Conservation (phyloP, 2,329 filamentous ascomycete species). For the Hansfordia pulvinata region DNA sequence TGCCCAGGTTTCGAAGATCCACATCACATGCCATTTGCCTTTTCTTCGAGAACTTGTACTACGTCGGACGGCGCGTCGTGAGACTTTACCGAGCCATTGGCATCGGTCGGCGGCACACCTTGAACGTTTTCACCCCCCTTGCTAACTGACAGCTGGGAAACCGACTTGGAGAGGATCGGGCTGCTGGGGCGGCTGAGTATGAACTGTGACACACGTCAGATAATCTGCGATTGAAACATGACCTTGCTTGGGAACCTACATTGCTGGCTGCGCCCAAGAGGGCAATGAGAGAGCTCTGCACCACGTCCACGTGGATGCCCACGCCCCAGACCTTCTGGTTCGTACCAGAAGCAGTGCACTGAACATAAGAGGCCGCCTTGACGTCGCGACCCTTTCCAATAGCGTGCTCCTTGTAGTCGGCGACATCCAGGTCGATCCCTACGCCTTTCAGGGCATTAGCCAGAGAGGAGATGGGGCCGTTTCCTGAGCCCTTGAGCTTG, state of each 20-base stretch:
- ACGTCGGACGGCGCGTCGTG: constrained; percentile 10
- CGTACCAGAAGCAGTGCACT: constrained; percentile 59
- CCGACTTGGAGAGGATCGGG: constrained; percentile 48
- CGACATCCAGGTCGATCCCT: constrained; percentile 78
- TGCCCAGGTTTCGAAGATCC: no score
- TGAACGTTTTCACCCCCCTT: constrained; percentile 18
- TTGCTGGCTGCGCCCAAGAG: constrained; percentile 75
- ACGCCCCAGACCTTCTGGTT: constrained; percentile 76
- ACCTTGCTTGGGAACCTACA: no score
- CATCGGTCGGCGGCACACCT: constrained; percentile 6
- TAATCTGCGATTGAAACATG: no score
- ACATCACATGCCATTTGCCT: constrained; percentile 7
- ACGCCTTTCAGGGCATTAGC: constrained; percentile 67
- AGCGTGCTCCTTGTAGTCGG: constrained; percentile 93
- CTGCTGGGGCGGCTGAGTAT: constrained; percentile 56
- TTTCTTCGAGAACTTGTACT: constrained; percentile 20
- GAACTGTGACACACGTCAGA: constrained; percentile 38
- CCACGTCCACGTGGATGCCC: constrained; percentile 83
- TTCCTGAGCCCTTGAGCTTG: constrained; percentile 66
- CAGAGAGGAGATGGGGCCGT: constrained; percentile 81
- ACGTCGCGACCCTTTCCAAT: constrained; percentile 70
- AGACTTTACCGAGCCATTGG: constrained; percentile 9
- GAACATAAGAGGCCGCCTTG: constrained; percentile 91
- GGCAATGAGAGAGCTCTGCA: constrained; percentile 78
- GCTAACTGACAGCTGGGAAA: constrained; percentile 33